Evolutionary conservation across 192 early-diverging fungal genomes (phyloP).

Genomic region (Umbelopsis vinacea): DNA sequence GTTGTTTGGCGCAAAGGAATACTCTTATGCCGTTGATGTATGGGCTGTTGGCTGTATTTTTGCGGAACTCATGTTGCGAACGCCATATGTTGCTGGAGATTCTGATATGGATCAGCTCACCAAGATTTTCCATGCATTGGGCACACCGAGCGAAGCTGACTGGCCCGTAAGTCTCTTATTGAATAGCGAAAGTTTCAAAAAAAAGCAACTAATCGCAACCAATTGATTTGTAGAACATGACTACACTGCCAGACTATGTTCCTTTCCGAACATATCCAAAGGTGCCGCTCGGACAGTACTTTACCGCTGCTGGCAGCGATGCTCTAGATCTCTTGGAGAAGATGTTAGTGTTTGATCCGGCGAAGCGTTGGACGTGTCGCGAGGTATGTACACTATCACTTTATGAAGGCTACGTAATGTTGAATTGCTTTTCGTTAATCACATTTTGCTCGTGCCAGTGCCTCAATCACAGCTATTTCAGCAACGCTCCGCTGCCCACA

Average conservation of each 20-base stretch:
- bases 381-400: conserved; percentile 54
- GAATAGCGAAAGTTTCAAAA: background rate
- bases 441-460: conserved; percentile 44
- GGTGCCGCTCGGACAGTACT: conserved; percentile 71
- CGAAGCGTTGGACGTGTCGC: conserved; percentile 75
- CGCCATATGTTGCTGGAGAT: conserved; percentile 89
- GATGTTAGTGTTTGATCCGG: conserved; percentile 88
- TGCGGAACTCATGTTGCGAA: conserved; percentile 93
- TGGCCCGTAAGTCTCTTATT: conserved; percentile 64
- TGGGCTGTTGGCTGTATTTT: conserved; percentile 99
- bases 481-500: conserved; percentile 73
- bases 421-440: background rate
- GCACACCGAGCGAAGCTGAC: conserved; percentile 80
- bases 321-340: conserved; percentile 84
- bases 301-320: conserved; percentile 85
- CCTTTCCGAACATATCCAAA: conserved; percentile 75
- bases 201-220: background rate
- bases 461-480: conserved; percentile 76
- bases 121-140: conserved; percentile 78
- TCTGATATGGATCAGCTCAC: conserved; percentile 77
- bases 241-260: conserved; percentile 70
- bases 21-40: conserved; percentile 90
- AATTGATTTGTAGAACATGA: conserved; percentile 57
- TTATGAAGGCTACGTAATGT: background rate
- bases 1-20: conserved; percentile 86